Evolutionary conservation across 2,329 filamentous ascomycete genomes (phyloP).

Genomic region (Sphaerostilbella broomeana): DNA sequence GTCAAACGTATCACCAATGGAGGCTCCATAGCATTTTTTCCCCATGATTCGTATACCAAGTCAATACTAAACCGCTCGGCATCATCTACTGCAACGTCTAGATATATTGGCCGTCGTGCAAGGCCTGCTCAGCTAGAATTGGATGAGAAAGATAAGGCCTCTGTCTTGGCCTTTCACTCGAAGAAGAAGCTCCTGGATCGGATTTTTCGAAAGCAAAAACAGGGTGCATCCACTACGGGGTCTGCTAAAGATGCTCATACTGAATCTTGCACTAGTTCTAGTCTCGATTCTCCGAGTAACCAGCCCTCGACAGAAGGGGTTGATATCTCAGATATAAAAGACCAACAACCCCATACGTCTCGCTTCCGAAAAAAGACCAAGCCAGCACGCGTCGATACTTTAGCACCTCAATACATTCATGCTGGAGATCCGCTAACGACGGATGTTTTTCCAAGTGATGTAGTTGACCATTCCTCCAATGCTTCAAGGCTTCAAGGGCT

Average conservation of each 20-base stretch:
- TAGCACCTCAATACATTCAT: constrained; percentile 46
- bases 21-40: constrained; percentile 23
- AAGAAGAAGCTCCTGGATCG: constrained; percentile 50
- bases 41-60: constrained; percentile 4
- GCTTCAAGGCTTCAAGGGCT: constrained; percentile 41
- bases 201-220: constrained; percentile 39
- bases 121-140: constrained; percentile 53
- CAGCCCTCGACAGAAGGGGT: no score
- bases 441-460: constrained; percentile 10
- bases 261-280: no score
- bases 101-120: no score
- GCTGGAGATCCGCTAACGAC: constrained; percentile 45
- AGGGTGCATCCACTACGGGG: constrained; percentile 20
- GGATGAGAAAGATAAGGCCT: constrained; percentile 29
- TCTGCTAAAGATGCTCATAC: background rate
- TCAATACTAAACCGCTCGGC: constrained; percentile 1
- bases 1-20: constrained; percentile 24
- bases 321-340: no score
- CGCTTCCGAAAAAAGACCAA: constrained; percentile 38
- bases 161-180: constrained; percentile 37
- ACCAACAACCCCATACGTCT: constrained; percentile 9
- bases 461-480: constrained; percentile 14
- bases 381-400: constrained; percentile 41
- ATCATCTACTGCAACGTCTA: background rate
- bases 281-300: no score